phyloP scores from a whole-genome alignment of 1,284 basidiomycete genomes.

The Malassezia pachydermatis region DNA sequence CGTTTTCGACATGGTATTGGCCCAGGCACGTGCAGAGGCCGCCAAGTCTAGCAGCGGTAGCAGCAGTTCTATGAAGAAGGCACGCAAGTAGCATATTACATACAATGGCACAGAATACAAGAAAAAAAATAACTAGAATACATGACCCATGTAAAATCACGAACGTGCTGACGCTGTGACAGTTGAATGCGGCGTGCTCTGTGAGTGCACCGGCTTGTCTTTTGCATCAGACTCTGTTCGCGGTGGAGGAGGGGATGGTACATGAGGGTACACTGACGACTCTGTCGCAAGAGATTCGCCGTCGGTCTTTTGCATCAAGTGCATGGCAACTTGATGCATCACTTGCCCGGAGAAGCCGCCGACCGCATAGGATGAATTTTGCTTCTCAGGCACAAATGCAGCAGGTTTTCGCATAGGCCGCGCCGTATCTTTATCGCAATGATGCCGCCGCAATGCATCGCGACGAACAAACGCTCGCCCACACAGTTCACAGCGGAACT shows the following conservation, averaged over 20 bases:
- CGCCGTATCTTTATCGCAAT: constrained; percentile 20
- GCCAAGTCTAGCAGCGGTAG: background rate
- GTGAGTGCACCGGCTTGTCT: background rate
- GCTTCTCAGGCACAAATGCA: background rate
- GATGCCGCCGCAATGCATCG: constrained; percentile 37
- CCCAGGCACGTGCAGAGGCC: constrained; percentile 2
- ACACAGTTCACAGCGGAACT: constrained; percentile 41
- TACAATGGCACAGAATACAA: background rate
- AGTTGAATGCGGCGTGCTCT: too few species aligned
- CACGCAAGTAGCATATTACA: constrained; percentile 1
- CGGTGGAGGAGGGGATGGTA: too few species aligned
- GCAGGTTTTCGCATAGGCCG: background rate
- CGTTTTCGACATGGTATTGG: background rate
- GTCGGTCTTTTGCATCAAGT: background rate
- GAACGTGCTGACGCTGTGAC: too few species aligned
- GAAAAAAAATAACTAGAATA: too few species aligned
- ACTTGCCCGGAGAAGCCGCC: background rate
- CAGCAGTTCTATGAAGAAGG: constrained; percentile 3
- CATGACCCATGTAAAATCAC: too few species aligned
- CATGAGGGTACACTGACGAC: too few species aligned
- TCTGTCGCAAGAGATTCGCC: background rate
- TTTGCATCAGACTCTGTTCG: background rate
- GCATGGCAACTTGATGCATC: background rate
- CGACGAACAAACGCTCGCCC: constrained; percentile 39
- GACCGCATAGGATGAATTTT: background rate